Percentiles rank a stretch among this genome's conserved stretches.
Conservation (phyloP, 495 filamentous ascomycete genomes). For the Cercophora sp. region DNA sequence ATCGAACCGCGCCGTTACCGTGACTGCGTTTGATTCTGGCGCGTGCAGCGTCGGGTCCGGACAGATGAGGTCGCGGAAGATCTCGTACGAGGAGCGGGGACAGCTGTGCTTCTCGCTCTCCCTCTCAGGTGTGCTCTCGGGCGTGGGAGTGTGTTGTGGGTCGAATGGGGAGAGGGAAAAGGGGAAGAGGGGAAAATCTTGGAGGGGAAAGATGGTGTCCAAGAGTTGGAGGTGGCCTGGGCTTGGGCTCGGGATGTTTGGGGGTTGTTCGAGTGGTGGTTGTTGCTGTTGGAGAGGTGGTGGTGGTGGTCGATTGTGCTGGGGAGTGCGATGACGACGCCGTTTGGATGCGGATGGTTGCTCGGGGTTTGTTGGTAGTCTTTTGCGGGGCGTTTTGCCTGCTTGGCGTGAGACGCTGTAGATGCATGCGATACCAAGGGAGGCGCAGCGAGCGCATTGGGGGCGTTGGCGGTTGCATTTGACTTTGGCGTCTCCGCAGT, state of each 20-base stretch:
- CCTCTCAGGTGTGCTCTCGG: not conserved
- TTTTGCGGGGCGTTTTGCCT: not conserved
- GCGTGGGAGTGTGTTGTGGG: too few relatives aligned
- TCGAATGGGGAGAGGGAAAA: too few relatives aligned
- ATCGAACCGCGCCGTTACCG: not conserved
- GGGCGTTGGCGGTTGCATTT: slow-evolving; percentile 1
- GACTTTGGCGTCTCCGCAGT: not conserved
- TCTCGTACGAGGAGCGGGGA: not conserved
- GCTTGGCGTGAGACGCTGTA: not conserved
- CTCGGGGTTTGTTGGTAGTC: not conserved
- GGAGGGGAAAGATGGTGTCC: too few relatives aligned
- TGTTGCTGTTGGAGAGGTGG: too few relatives aligned
- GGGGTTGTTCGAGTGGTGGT: too few relatives aligned
- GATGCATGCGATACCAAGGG: not conserved
- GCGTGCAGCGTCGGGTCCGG: not conserved
- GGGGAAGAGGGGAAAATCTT: too few relatives aligned
- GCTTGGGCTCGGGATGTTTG: too few relatives aligned
- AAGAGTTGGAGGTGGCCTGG: not conserved
- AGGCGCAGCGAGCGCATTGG: not conserved
- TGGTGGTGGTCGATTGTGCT: too few relatives aligned
- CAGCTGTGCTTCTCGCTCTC: not conserved
- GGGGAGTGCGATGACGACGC: not conserved
- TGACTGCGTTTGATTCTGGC: not conserved
- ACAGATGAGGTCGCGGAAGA: slow-evolving; percentile 3
- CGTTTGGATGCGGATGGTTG: not conserved